These are phyloP conservation scores for Huntiella bhutanensis DNA, from an alignment of 2,329 filamentous ascomycete genomes.

Conservation along the genomic window DNA sequence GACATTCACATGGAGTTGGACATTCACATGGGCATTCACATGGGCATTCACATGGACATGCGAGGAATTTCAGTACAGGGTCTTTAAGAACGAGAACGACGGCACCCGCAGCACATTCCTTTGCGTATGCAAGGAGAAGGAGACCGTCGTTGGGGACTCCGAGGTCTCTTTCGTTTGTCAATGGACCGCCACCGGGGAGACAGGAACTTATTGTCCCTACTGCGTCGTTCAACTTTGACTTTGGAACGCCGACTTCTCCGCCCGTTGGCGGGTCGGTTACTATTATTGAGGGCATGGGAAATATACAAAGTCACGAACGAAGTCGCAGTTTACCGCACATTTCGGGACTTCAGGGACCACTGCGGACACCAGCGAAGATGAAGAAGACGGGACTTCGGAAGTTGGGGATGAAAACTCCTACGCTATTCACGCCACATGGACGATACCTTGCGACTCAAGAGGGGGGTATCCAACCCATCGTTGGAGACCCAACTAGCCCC, in stretches of 20 bases:
- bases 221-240: constrained; percentile 4
- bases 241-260: neutral
- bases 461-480: too few relatives aligned
- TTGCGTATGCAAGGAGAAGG: constrained; percentile 7
- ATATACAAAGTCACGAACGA: neutral
- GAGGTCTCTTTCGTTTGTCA: constrained; percentile 9
- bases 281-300: neutral
- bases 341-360: constrained; percentile 4
- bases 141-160: constrained; percentile 8
- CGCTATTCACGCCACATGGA: too few relatives aligned
- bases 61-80: neutral
- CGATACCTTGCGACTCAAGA: too few relatives aligned
- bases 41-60: neutral
- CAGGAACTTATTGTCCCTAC: neutral
- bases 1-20: too few relatives aligned
- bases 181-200: constrained; percentile 6
- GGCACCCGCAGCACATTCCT: constrained; percentile 7
- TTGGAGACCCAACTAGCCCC: neutral
- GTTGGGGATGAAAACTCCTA: neutral
- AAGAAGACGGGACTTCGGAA: constrained; percentile 2
- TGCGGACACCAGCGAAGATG: constrained; percentile 10
- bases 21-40: neutral
- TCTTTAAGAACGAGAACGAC: neutral
- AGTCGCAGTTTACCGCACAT: constrained; percentile 8
- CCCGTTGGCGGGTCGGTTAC: neutral